A percentile compares a stretch with the other conserved stretches of the same genome.
Evolutionary conservation across 2,329 filamentous ascomycete species (phyloP).

Genomic region (Phyllachora maydis): DNA sequence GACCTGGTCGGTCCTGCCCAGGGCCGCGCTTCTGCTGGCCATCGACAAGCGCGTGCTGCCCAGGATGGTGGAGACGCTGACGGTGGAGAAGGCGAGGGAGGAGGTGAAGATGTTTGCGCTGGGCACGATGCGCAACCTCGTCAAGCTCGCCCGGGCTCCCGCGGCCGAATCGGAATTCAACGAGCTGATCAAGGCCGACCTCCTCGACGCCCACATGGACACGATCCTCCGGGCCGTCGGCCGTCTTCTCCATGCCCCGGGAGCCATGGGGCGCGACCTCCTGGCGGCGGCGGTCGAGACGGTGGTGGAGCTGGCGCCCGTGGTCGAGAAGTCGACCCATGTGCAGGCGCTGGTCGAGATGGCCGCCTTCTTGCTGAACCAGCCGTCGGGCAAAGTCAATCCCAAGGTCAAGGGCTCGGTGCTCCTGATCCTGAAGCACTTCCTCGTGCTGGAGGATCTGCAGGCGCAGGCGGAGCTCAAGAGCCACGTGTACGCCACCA

Average conservation of each 20-base stretch:
- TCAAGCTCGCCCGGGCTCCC: slow-evolving; percentile 35
- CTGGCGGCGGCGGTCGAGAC: slow-evolving; percentile 62
- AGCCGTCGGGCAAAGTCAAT: slow-evolving; percentile 66
- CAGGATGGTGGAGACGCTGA: slow-evolving; percentile 52
- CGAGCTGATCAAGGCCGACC: slow-evolving; percentile 29
- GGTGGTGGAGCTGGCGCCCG: slow-evolving; percentile 53
- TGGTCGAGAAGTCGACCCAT: slow-evolving; percentile 47
- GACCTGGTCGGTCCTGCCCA: slow-evolving; percentile 53
- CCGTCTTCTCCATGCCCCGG: slow-evolving; percentile 35
- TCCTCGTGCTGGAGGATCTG: slow-evolving; percentile 45
- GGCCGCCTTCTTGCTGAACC: slow-evolving; percentile 60
- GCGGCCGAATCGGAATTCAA: slow-evolving; percentile 34
- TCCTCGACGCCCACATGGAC: slow-evolving; percentile 35
- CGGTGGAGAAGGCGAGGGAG: slow-evolving; percentile 44
- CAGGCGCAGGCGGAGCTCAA: slow-evolving; percentile 35
- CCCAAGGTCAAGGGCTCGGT: slow-evolving; percentile 68
- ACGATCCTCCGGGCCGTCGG: slow-evolving; percentile 48
- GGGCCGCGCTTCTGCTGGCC: slow-evolving; percentile 45
- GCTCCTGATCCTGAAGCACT: slow-evolving; percentile 60
- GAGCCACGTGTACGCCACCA: slow-evolving; percentile 46
- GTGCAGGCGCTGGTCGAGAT: slow-evolving; percentile 63
- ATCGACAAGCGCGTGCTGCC: slow-evolving; percentile 42
- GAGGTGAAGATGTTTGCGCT: slow-evolving; percentile 73
- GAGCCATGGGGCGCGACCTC: slow-evolving; percentile 46
- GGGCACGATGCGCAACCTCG: slow-evolving; percentile 49